Evolutionary conservation across 305 asterid species (phyloP).

Genomic region (Rubia peregrina): DNA sequence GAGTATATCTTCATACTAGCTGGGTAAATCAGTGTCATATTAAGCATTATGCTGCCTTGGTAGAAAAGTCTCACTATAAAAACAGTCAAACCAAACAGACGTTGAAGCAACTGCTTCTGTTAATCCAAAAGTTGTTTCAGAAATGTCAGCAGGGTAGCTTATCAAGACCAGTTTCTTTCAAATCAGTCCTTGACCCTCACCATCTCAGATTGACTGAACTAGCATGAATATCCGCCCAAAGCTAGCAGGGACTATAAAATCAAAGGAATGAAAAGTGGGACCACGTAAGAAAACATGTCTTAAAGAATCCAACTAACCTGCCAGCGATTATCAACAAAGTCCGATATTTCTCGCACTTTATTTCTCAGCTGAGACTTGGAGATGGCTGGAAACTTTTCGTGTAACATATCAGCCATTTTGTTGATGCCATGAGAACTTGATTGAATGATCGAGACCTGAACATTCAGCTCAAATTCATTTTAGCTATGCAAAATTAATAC

Average conservation of each 20-base stretch:
- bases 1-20: constrained; percentile 1
- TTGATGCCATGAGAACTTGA: constrained; percentile 52
- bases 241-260: neutral
- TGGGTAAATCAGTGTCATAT: neutral
- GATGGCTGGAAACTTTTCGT: constrained; percentile 47
- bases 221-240: neutral
- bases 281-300: neutral
- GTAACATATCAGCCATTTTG: constrained; percentile 53
- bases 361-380: constrained; percentile 58
- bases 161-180: neutral
- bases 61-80: neutral
- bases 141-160: neutral
- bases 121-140: neutral
- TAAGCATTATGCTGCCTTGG: neutral
- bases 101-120: neutral
- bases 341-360: constrained; percentile 78
- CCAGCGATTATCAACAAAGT: constrained; percentile 68
- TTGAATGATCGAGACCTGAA: constrained; percentile 58
- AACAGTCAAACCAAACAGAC: too few relatives aligned
- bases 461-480: constrained; percentile 3
- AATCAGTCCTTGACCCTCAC: neutral
- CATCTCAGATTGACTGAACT: neutral
- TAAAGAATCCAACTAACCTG: constrained; percentile 44
- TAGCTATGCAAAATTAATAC: neutral
- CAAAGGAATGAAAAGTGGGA: neutral